Evolutionary conservation across 202 grass and related monocot genomes (phyloP).

Genomic region (Carex arenaria): DNA sequence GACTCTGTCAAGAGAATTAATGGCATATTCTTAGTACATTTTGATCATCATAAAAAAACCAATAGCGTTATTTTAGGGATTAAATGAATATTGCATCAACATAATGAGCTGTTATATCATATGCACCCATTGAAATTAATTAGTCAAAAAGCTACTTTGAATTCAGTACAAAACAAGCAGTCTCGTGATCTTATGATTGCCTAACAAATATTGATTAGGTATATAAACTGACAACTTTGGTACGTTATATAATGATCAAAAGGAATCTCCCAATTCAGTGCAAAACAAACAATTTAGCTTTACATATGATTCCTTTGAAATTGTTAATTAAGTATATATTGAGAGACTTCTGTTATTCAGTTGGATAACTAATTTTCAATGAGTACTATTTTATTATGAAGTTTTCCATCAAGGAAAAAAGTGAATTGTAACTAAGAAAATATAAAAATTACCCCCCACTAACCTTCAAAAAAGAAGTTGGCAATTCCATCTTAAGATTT

Average conservation of each 20-base stretch:
- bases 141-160: neutral
- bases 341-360: neutral
- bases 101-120: neutral
- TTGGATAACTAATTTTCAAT: neutral
- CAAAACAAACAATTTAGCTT: neutral
- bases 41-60: neutral
- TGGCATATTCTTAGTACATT: neutral
- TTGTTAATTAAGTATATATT: neutral
- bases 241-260: neutral
- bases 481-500: neutral
- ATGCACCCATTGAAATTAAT: neutral
- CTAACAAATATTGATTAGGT: neutral
- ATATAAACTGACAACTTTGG: constrained; percentile 5
- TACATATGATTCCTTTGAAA: neutral
- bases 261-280: neutral
- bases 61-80: neutral
- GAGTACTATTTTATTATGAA: too few species aligned
- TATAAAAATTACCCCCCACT: too few species aligned
- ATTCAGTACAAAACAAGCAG: neutral
- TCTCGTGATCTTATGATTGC: constrained; percentile 5
- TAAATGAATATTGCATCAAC: neutral
- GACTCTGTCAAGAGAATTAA: neutral
- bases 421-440: too few species aligned
- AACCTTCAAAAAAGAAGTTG: neutral
- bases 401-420: too few species aligned